Evolutionary conservation across 2,329 filamentous ascomycete species (phyloP).

Genomic region (Epichloe elymi): DNA sequence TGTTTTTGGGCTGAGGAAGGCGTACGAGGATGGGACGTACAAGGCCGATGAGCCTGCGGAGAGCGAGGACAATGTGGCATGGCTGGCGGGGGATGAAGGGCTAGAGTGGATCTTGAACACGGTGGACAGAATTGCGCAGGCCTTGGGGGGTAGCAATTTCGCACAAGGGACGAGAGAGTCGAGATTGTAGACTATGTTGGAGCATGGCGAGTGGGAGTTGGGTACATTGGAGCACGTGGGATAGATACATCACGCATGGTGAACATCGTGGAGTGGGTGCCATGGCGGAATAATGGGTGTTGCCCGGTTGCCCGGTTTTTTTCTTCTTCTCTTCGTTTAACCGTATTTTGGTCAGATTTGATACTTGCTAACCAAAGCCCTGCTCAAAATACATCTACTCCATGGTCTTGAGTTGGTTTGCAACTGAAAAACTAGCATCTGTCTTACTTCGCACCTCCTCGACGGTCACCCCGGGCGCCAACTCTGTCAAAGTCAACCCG

Average conservation of each 20-base stretch:
- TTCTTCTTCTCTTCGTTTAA: too few species aligned
- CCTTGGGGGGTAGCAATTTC: slow-evolving; percentile 32
- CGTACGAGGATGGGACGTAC: slow-evolving; percentile 52
- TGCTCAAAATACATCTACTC: slow-evolving; percentile 15
- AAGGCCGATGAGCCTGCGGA: slow-evolving; percentile 18
- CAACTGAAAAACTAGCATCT: slow-evolving; percentile 52
- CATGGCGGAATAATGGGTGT: too few species aligned
- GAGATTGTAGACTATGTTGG: slow-evolving; percentile 6
- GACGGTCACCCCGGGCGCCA: slow-evolving; percentile 54
- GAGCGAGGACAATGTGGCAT: slow-evolving; percentile 22
- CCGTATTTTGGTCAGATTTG: too few species aligned
- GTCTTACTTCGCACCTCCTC: slow-evolving; percentile 60
- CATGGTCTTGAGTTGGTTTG: slow-evolving; percentile 39
- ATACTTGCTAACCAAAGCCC: too few species aligned
- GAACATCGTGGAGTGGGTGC: too few species aligned
- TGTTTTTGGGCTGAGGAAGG: slow-evolving; percentile 69
- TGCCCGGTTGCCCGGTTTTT: too few species aligned
- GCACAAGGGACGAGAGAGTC: slow-evolving; percentile 8
- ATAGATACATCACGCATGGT: not conserved
- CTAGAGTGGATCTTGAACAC: slow-evolving; percentile 32
- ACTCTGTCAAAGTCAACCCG: slow-evolving; percentile 50
- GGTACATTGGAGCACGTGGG: too few species aligned
- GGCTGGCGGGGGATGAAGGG: slow-evolving; percentile 33
- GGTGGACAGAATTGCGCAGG: slow-evolving; percentile 31
- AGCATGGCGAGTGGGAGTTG: not conserved